These are phyloP conservation scores for Curvularia eragrostidis DNA, from an alignment of 2,329 filamentous ascomycete genomes.

Conservation along the genomic window DNA sequence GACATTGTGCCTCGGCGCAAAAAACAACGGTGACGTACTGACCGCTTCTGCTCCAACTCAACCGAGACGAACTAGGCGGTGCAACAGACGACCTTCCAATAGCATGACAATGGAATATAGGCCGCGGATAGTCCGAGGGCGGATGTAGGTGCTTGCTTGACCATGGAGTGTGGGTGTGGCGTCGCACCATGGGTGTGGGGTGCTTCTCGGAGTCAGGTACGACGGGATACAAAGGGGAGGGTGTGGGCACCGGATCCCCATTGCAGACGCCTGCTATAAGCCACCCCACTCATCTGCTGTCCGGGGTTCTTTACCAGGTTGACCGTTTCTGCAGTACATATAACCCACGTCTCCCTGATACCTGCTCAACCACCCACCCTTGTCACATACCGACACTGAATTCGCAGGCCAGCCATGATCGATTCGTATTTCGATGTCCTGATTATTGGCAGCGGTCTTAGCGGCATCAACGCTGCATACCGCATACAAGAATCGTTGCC, in stretches of 20 bases:
- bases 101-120: neutral
- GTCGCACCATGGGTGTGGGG: conserved; percentile 6
- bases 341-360: neutral
- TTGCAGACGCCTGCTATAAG: neutral
- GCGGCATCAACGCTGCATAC: conserved; percentile 77
- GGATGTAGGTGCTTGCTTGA: neutral
- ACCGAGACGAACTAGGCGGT: no score
- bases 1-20: conserved; percentile 4
- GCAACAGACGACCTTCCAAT: conserved; percentile 2
- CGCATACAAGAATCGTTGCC: conserved; percentile 68
- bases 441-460: conserved; percentile 76
- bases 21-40: conserved; percentile 11
- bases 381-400: neutral
- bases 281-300: neutral
- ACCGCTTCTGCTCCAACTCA: neutral
- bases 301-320: neutral
- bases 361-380: neutral
- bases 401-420: conserved; percentile 17
- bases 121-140: neutral
- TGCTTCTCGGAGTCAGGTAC: neutral
- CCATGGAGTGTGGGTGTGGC: neutral
- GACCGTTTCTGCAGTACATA: neutral
- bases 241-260: conserved; percentile 11
- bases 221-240: conserved; percentile 4
- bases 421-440: conserved; percentile 54